Conservation (phyloP, 495 filamentous ascomycete species). For the Penicillium nucicola region DNA sequence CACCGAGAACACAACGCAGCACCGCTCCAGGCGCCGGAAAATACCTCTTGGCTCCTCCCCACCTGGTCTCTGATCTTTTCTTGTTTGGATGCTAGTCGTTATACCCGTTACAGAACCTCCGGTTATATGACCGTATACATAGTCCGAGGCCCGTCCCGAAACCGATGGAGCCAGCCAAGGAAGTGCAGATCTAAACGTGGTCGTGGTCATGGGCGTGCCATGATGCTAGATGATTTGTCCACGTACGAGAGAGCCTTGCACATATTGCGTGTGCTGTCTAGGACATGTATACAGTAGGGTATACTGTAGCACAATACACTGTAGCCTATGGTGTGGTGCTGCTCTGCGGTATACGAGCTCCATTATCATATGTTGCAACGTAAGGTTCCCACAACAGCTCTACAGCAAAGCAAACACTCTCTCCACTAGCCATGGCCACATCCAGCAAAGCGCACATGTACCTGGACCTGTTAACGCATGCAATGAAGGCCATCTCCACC, state of each 20-base stretch:
- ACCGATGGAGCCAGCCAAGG: neutral
- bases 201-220: constrained; percentile 4
- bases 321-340: too few species aligned
- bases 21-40: constrained; percentile 27
- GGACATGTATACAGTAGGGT: too few species aligned
- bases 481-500: constrained; percentile 4
- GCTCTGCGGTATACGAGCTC: too few species aligned
- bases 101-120: neutral
- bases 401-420: too few species aligned
- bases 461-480: neutral
- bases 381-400: too few species aligned
- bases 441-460: neutral
- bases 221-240: neutral
- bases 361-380: neutral
- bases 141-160: constrained; percentile 22
- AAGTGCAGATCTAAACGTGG: constrained; percentile 9
- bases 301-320: neutral
- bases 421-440: neutral
- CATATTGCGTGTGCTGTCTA: neutral
- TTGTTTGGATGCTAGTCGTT: neutral
- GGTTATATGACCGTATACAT: constrained; percentile 14
- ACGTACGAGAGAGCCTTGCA: neutral
- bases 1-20: constrained; percentile 5
- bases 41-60: constrained; percentile 1
- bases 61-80: neutral